Base-by-base conservation (phyloP, 495 filamentous ascomycete species). In the Neurospora africana region DNA sequence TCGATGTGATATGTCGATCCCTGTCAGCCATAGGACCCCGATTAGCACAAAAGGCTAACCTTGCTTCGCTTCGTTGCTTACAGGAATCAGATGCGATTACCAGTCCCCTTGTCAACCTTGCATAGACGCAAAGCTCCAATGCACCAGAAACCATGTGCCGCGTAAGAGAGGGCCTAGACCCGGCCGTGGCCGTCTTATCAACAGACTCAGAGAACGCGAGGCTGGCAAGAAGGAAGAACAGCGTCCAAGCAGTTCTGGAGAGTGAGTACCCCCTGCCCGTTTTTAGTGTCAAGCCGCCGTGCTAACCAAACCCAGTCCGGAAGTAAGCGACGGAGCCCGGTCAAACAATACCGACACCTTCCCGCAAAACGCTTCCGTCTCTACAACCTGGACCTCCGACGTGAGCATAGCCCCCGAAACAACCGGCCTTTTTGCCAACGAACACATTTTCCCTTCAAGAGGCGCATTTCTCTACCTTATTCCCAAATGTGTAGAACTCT, bases 101-200 rank as follows among this genome's bases (percentile, higher is more conserved):
- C 68, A 76, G 39, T 79, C 73, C 21, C 80, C 79, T 6, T 82
- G 79, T 70, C 73, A 78, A 44, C 80, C 78, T 69, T 82, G 80
- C 69, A 58, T 69, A 40, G 73, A 72, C 73, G 78, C 79, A 11
- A 68, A 70, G 6, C 70, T 82, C 68, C 65, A 58, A 38, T 82
- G 80, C 74, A 82, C 78, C 73, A 76, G 80, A 47, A 77, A 81
- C 9, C 79, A 82, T 73, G 75, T 81, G n/a, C 80, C 79, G 3
- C 74, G 77, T 21, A 80, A 77, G 69, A 72, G 79, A 37, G 80
- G 79, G 37, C 80, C 80, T 1, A 82, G 81, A 69, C 74, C 74
- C 23, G 80, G 80, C 27, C 77, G 73, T 70, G 80, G 80, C 6
- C 73, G 76, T 70, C 78, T 82, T 2, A 80, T 82, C 43, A 76